Conservation (phyloP, 805 yeast species). For the Yarrowia bubula region DNA sequence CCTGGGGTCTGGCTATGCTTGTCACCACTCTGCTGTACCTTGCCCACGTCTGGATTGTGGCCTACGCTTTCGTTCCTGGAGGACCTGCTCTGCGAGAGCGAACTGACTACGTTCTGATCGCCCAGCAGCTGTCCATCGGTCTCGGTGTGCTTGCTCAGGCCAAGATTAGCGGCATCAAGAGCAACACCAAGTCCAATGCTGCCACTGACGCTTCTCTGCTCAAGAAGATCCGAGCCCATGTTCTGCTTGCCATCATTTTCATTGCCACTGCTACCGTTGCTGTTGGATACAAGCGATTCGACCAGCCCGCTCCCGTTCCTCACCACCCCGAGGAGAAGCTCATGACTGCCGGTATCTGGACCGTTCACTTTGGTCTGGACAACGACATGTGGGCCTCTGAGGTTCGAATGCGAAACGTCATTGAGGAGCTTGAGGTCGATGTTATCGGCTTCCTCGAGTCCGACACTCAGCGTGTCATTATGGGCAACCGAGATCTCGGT, state of each 20-base stretch:
- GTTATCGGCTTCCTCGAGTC: conserved; percentile 87
- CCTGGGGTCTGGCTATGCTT: conserved; percentile 44
- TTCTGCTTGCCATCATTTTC: conserved; percentile 38
- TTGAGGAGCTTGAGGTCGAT: conserved; percentile 84
- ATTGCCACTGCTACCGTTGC: conserved; percentile 49
- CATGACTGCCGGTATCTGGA: conserved; percentile 97
- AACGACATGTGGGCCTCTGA: conserved; percentile 98
- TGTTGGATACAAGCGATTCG: conserved; percentile 56
- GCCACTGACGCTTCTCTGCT: conserved; percentile 32
- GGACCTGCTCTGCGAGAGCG: conserved; percentile 87
- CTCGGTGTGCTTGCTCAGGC: conserved; percentile 48
- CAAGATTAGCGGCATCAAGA: conserved; percentile 21
- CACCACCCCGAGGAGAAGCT: conserved; percentile 66
- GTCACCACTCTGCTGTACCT: conserved; percentile 59
- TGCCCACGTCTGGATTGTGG: conserved; percentile 95
- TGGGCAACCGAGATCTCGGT: conserved; percentile 94
- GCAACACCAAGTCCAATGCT: conserved; percentile 27
- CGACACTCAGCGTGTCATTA: conserved; percentile 89
- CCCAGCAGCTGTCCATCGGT: conserved; percentile 53
- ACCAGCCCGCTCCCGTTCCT: conserved; percentile 61
- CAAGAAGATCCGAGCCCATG: conserved; percentile 33
- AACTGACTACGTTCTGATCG: conserved; percentile 67
- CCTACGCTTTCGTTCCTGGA: conserved; percentile 97
- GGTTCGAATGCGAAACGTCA: conserved; percentile 78
- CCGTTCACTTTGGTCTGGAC: conserved; percentile 94